A percentile compares a stretch with the other conserved stretches of the same genome.
Evolutionary conservation across 495 filamentous ascomycete genomes (phyloP).

Genomic region (Pyrenopolyporus hunteri): DNA sequence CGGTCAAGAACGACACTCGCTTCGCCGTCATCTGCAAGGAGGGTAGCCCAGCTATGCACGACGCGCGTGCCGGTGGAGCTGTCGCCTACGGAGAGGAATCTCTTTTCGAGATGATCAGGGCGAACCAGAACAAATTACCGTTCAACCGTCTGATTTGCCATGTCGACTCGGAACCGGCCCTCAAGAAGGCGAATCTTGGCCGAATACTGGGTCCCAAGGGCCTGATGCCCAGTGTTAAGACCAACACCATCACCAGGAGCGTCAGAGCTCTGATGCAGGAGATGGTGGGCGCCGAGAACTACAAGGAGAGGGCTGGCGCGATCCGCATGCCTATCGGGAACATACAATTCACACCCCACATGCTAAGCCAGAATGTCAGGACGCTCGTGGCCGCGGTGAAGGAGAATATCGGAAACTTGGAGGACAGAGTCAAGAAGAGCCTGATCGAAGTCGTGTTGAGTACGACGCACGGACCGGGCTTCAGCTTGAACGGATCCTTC

Average conservation of each 20-base stretch:
- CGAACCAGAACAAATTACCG: slow-evolving; percentile 62
- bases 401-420: slow-evolving; percentile 71
- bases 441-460: slow-evolving; percentile 94
- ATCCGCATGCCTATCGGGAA: slow-evolving; percentile 89
- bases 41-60: slow-evolving; percentile 67
- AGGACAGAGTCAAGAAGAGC: slow-evolving; percentile 76
- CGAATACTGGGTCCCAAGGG: slow-evolving; percentile 85
- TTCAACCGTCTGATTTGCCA: slow-evolving; percentile 94
- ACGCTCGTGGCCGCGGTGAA: slow-evolving; percentile 76
- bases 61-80: slow-evolving; percentile 77
- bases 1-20: slow-evolving; percentile 81
- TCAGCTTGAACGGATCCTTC: slow-evolving; percentile 83
- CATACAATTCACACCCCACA: slow-evolving; percentile 84
- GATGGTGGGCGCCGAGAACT: slow-evolving; percentile 82
- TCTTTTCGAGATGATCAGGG: slow-evolving; percentile 77
- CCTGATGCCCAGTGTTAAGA: slow-evolving; percentile 89
- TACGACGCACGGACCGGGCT: slow-evolving; percentile 83
- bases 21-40: slow-evolving; percentile 89
- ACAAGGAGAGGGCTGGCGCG: slow-evolving; percentile 83
- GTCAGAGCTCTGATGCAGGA: slow-evolving; percentile 71
- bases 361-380: slow-evolving; percentile 84
- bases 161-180: slow-evolving; percentile 68
- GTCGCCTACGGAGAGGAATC: slow-evolving; percentile 81
- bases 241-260: slow-evolving; percentile 84
- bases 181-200: slow-evolving; percentile 79